Percentiles rank a stretch among this genome's conserved stretches.
Conservation (phyloP, 139 green algal species). For the Micractinium conductrix region DNA sequence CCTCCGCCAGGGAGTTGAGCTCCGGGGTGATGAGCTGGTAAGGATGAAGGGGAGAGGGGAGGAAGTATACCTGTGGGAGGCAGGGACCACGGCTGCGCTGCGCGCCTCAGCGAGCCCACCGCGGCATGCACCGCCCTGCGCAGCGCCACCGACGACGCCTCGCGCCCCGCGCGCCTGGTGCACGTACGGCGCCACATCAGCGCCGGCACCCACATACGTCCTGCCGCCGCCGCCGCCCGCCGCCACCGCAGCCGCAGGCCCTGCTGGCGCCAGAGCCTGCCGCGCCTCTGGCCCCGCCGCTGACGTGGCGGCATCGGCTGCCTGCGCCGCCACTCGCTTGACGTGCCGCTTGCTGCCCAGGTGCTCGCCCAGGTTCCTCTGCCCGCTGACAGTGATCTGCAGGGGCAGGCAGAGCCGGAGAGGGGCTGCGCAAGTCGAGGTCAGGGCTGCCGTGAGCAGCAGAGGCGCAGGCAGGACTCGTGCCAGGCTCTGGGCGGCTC, state of each 20-base stretch:
- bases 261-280: neutral
- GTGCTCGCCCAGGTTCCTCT: constrained; percentile 26
- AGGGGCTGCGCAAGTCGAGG: neutral
- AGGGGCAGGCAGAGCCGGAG: neutral
- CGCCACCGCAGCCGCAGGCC: neutral
- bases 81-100: neutral
- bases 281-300: neutral
- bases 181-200: constrained; percentile 43
- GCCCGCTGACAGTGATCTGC: constrained; percentile 17
- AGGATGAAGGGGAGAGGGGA: too few species aligned
- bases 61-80: neutral
- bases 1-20: constrained; percentile 46
- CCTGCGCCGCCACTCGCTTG: constrained; percentile 15
- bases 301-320: neutral
- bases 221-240: neutral
- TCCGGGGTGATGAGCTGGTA: constrained; percentile 58
- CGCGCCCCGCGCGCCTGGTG: neutral
- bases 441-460: too few species aligned
- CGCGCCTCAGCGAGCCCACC: too few species aligned
- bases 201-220: constrained; percentile 17
- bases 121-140: too few species aligned
- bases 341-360: constrained; percentile 35
- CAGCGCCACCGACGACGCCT: neutral
- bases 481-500: neutral
- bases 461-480: neutral